A percentile compares a stretch with the other conserved stretches of the same genome.
Evolutionary conservation across 139 green algal genomes (phyloP).

Genomic region (Tetraselmis chui): DNA sequence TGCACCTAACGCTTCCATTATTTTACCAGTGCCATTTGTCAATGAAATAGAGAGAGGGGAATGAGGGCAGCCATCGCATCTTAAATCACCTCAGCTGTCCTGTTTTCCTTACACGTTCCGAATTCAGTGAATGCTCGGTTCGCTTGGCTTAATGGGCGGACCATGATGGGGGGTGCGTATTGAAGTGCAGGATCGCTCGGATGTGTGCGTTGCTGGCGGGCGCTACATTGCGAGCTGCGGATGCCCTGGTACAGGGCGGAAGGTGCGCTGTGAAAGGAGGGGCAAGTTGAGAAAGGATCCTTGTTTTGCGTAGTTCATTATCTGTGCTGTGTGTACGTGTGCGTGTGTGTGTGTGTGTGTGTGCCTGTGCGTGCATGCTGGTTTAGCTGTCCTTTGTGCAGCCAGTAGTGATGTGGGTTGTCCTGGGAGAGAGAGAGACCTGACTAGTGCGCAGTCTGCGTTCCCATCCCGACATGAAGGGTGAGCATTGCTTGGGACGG

Average conservation of each 20-base stretch:
- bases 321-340: not conserved
- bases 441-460: constrained; percentile 20
- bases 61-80: not conserved
- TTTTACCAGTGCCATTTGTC: too few relatives aligned
- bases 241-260: not conserved
- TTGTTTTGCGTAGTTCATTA: too few relatives aligned
- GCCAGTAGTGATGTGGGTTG: too few relatives aligned
- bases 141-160: not conserved
- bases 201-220: not conserved
- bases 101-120: not conserved
- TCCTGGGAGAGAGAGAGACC: too few relatives aligned
- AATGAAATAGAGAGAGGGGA: too few relatives aligned
- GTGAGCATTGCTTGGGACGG: constrained; percentile 23
- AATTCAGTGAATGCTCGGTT: not conserved
- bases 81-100: not conserved
- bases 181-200: not conserved
- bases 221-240: not conserved
- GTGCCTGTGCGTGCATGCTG: constrained; percentile 24
- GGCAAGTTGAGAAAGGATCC: too few relatives aligned
- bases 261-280: too few relatives aligned
- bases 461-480: not conserved
- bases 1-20: too few relatives aligned
- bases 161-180: not conserved
- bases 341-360: constrained; percentile 3
- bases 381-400: too few relatives aligned